Evolutionary conservation across 164 flowering plant species (phyloP), one percentile per base, ranked within the genome.

Genomic region (Dillenia turbinata): DNA sequence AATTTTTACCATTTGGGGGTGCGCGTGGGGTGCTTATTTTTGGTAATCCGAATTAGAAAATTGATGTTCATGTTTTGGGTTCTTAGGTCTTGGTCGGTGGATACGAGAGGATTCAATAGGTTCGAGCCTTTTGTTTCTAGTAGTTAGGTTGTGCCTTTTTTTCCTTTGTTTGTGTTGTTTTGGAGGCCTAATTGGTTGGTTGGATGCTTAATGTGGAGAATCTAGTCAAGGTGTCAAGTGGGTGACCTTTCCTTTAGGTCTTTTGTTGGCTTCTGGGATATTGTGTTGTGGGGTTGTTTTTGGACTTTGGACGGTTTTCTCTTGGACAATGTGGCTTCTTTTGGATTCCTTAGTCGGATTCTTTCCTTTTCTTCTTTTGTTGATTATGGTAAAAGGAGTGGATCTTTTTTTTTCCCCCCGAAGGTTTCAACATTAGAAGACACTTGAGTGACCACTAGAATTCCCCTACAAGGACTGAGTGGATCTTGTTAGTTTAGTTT

Each of bases 271-370:
- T 54, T 61, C 48, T 67, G 66, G 19, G 55, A 54, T 50, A 12
- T 64, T 68, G 44, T 70, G 55, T 12, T 72, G 62, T 65, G 71
- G 54, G 67, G 61, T 67, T 65, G 7, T 60, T 62, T 33, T 60
- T 49, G 53, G 54, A 45, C 54, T 75, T 71, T 69, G 76, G 70
- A 69, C 57, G 64, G 57, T 72, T 73, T 49, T 68, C 61, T 60
- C 53, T 71, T 61, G 66, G 69, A 61, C 56, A 66, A 54, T 66
- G 76, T 62, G 66, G 64, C 44, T 16, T 68, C 52, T 59, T 69
- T 65, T 62, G 54, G 54, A 68, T 62, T 63, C 57, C 47, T 51
- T 48, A 47, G 62, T 47, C 64, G 53, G 56, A 47, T 72, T 67
- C 57, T 48, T 55, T 69, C 67, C 52, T 46, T 10, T 12, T 49